phyloP scores from a whole-genome alignment of 805 yeast genomes.

The Wickerhamomyces tratensis region DNA sequence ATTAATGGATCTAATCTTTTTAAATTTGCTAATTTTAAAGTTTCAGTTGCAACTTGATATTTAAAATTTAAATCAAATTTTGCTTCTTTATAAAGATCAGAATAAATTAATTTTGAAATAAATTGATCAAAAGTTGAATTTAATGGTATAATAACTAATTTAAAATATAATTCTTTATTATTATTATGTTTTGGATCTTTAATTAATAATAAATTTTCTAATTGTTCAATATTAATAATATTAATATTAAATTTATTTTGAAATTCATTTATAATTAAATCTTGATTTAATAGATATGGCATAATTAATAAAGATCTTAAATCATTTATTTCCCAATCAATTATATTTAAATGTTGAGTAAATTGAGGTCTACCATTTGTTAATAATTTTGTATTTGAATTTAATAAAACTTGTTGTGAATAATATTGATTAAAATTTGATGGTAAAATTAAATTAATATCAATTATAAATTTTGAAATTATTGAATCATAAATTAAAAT shows the following conservation, averaged over 20 bases:
- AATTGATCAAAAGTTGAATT: conserved; percentile 41
- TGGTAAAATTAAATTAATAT: conserved; percentile 41
- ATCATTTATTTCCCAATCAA: conserved; percentile 69
- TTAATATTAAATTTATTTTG: no score
- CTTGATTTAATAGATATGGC: conserved; percentile 14
- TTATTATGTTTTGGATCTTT: conserved; percentile 16
- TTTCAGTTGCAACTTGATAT: conserved; percentile 50
- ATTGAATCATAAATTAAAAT: conserved; percentile 2
- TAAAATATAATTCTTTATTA: conserved; percentile 19
- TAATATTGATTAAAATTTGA: conserved; percentile 43
- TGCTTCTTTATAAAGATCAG: conserved; percentile 61
- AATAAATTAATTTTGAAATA: conserved; percentile 39
- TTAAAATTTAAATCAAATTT: conserved; percentile 44
- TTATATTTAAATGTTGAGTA: conserved; percentile 43
- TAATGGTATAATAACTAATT: conserved; percentile 42
- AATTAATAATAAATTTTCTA: conserved; percentile 20
- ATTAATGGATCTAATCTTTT: conserved; percentile 29
- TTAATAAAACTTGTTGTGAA: conserved; percentile 41
- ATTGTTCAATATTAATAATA: conserved; percentile 2
- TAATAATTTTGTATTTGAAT: conserved; percentile 26
- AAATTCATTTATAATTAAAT: no score
- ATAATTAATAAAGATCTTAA: conserved; percentile 53
- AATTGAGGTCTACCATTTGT: conserved; percentile 53
- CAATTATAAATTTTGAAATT: neutral
- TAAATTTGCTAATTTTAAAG: conserved; percentile 41